Conservation (phyloP, 495 filamentous ascomycete genomes). For the Annulohypoxylon bovei region DNA sequence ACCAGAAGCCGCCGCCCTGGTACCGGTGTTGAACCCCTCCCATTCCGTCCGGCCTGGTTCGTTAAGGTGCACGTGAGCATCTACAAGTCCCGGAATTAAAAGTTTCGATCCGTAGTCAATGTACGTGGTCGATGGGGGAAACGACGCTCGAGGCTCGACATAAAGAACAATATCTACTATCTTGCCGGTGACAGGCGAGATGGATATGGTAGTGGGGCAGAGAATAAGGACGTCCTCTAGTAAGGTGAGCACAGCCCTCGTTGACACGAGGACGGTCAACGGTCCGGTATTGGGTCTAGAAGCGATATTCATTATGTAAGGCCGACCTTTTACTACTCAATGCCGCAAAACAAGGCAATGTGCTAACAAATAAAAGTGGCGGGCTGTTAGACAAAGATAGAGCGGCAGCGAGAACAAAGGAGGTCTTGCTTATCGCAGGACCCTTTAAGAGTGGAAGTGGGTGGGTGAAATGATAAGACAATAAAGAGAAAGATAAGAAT, state of each 20-base stretch:
- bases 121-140: slow-evolving; percentile 77
- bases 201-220: slow-evolving; percentile 75
- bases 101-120: slow-evolving; percentile 87
- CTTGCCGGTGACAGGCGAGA: slow-evolving; percentile 83
- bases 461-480: slow-evolving; percentile 29
- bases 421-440: slow-evolving; percentile 27
- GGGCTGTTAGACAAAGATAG: slow-evolving; percentile 10
- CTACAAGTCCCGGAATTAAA: slow-evolving; percentile 90
- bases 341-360: slow-evolving; percentile 23
- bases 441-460: slow-evolving; percentile 2
- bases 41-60: slow-evolving; percentile 98
- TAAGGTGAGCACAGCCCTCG: slow-evolving; percentile 80
- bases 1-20: slow-evolving; percentile 91
- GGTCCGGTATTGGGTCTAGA: slow-evolving; percentile 37
- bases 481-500: slow-evolving; percentile 12
- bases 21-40: slow-evolving; percentile 97
- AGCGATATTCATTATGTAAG: slow-evolving; percentile 43
- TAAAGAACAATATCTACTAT: slow-evolving; percentile 80
- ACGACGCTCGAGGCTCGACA: slow-evolving; percentile 75
- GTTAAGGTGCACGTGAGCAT: slow-evolving; percentile 98
- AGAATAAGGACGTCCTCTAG: slow-evolving; percentile 63
- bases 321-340: slow-evolving; percentile 7
- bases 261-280: slow-evolving; percentile 77
- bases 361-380: slow-evolving; percentile 8
- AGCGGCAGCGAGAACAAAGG: slow-evolving; percentile 22